Evolutionary conservation across 2,329 filamentous ascomycete species (phyloP), one percentile per base, ranked within the genome.

Genomic region (Phyllosticta capitalensis): DNA sequence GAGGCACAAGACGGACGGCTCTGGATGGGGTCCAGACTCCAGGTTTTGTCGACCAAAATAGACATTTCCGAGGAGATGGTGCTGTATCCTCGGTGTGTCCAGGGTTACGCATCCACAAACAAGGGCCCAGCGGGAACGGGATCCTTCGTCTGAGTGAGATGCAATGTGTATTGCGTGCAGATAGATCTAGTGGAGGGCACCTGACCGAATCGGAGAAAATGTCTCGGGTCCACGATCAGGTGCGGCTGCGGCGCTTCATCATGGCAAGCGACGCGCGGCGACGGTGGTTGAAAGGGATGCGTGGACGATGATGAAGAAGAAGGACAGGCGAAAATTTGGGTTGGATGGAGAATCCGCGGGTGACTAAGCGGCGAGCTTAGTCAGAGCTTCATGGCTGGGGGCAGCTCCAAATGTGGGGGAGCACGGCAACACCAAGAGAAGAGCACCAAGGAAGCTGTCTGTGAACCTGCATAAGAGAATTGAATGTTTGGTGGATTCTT

Each of bases 1-100:
- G 53, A 60, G 58, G 58, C 58, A 60, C 20, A 48, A 60, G 58
- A 60, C 58, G 50, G 14, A 28, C 20, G 48, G 10, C 12, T n/a
- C 14, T n/a, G n/a, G 14, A 38, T 38, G 33, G 10, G 3, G 10
- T 38, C 10, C 4, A 38, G 9, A 38, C 2, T 45, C 33, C 17
- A 17, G 17, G 33, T 12, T 33, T n/a, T 5, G 14, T 12, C 5
- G 33, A 45, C 14, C 2, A 45, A 45, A 45, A 45, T n/a, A 45
- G 38, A 0, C 17, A 45, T 17, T 5, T 45, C 14, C 17, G 5
- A 45, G 38, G 38, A 45, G 7, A 3, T 17, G n/a, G 17, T 14
- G 33, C 9, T 38, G 33, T 38, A 38, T 12, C 1, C 12, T 14
- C 33, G n/a, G 17, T 7, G 38, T 45, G 38, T 45, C 38, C 38